phyloP scores from a whole-genome alignment of 345 rosid species.

The Anacardium occidentale region DNA sequence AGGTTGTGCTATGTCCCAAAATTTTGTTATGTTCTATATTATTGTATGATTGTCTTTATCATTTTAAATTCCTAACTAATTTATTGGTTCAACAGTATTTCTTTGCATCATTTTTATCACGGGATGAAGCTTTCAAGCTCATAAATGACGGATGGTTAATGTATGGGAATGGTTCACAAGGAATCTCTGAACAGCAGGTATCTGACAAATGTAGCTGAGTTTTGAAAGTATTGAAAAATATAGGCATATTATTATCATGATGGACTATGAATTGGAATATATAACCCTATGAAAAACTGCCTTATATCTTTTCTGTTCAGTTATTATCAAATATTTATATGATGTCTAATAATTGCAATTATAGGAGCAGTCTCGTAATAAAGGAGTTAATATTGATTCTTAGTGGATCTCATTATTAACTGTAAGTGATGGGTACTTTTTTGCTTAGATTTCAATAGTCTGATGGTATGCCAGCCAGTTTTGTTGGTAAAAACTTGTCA shows the following conservation, averaged over 20 bases:
- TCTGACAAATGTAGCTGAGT: constrained; percentile 3
- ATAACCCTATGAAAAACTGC: background rate
- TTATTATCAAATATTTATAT: background rate
- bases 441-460: background rate
- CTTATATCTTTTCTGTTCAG: background rate
- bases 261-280: background rate
- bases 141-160: constrained; percentile 64
- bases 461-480: background rate
- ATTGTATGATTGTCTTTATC: background rate
- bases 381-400: background rate
- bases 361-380: background rate
- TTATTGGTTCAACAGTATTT: constrained; percentile 49
- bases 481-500: background rate
- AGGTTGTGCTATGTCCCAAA: constrained; percentile 49
- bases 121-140: constrained; percentile 68
- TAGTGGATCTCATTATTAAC: background rate
- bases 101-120: constrained; percentile 71
- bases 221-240: background rate
- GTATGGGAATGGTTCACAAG: constrained; percentile 30
- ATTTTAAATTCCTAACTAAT: constrained; percentile 18
- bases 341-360: background rate
- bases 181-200: constrained; percentile 54
- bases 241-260: background rate
- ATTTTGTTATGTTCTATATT: constrained; percentile 6
- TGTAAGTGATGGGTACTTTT: background rate